phyloP scores from a whole-genome alignment of 2,329 filamentous ascomycete species.

The Albophoma yamanashiensis region DNA sequence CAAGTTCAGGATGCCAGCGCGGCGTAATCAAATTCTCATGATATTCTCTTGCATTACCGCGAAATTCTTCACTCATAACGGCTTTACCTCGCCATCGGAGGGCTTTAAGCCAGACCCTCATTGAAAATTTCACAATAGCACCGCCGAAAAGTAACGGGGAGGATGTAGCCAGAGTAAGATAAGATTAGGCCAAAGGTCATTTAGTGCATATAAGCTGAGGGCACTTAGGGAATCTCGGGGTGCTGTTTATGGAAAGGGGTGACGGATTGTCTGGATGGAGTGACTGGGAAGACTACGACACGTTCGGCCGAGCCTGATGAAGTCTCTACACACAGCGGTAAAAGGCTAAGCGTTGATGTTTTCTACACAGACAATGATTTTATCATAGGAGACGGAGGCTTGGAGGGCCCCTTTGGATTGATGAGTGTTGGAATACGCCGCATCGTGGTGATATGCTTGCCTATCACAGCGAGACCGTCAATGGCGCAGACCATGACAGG shows the following conservation, averaged over 20 bases:
- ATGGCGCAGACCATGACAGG: neutral
- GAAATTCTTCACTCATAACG: neutral
- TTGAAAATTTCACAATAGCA: neutral
- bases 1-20: too few species aligned
- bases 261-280: neutral
- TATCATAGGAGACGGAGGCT: neutral
- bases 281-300: neutral
- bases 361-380: neutral
- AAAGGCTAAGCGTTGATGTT: neutral
- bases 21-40: too few species aligned
- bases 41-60: conserved; percentile 5
- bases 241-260: neutral
- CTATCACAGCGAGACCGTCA: neutral
- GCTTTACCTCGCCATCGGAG: neutral
- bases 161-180: neutral
- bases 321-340: neutral
- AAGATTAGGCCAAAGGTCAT: neutral
- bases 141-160: neutral
- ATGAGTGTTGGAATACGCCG: neutral
- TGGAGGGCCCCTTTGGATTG: neutral
- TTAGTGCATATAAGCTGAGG: neutral
- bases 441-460: neutral
- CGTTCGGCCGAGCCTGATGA: neutral
- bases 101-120: neutral
- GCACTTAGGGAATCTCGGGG: neutral